Evolutionary conservation across 169 alveolate genomes (phyloP), one percentile per base, ranked within the genome.

Genomic region (Plasmodium reichenowi): DNA sequence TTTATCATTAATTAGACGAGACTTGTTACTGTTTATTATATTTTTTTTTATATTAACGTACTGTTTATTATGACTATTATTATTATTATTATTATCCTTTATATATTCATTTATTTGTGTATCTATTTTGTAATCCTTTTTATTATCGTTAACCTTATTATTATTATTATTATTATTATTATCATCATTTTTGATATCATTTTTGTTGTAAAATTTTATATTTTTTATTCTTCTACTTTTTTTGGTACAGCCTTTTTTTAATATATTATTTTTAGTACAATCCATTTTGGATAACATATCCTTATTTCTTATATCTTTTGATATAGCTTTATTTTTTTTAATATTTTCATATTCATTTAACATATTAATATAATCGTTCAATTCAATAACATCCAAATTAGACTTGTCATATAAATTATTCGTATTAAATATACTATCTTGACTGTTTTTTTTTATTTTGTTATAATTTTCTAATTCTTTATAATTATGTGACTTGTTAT

Each of bases 261-360:
- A 24, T 43, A 38, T 38, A 38, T 38, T 38, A 38, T 38, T 38
- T 38, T 38, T 38, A 7, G 47, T 5, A 38, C 2, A 7, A 38
- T 0, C 2, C 47, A 29, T 45, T 3, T 22, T 20, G 72, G 13
- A 13, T 13, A 32, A 29, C 17, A 56, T 9, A 32, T 12, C 38
- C 3, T 1, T 9, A n/a, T 15, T 1, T 5, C 2, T 38, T 38
- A 38, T 38, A 38, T 38, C 47, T 7, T 38, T 38, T 38, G 10
- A 38, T 38, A 38, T 38, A 38, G 9, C 0, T 38, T 38, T 38
- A 38, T 54, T 67, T 20, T 13, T 45, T n/a, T 66, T 54, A 45
- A 64, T n/a, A 24, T 38, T 59, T 74, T 74, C 63, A 67, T 74
- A 74, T 29, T 74, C 88, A 58, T 32, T 74, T 45, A 74, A 12